phyloP scores from a whole-genome alignment of 441 rosid genomes.

The California macrophylla region DNA sequence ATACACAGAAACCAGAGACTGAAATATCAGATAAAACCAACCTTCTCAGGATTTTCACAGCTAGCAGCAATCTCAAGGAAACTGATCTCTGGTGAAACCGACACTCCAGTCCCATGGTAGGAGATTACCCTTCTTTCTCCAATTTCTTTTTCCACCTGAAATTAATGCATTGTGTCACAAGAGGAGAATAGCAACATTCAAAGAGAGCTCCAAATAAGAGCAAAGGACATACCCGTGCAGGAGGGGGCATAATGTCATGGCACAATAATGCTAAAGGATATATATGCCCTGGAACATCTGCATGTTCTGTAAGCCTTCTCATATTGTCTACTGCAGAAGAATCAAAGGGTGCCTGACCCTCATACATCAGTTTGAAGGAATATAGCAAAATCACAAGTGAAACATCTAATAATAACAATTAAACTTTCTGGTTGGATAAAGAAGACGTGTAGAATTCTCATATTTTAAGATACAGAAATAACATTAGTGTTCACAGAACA shows the following conservation, averaged over 20 bases:
- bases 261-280: slow-evolving; percentile 81
- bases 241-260: slow-evolving; percentile 94
- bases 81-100: slow-evolving; percentile 53
- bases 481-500: neutral
- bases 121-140: slow-evolving; percentile 75
- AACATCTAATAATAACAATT: slow-evolving; percentile 1
- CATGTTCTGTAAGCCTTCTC: slow-evolving; percentile 78
- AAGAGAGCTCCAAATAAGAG: slow-evolving; percentile 10
- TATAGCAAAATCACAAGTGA: slow-evolving; percentile 15
- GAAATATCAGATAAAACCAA: slow-evolving; percentile 22
- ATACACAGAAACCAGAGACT: neutral
- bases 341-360: slow-evolving; percentile 83
- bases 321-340: slow-evolving; percentile 83
- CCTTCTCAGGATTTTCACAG: slow-evolving; percentile 62
- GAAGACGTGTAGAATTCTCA: neutral
- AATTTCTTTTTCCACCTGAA: slow-evolving; percentile 86
- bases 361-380: slow-evolving; percentile 31
- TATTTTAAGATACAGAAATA: neutral
- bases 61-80: slow-evolving; percentile 43
- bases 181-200: slow-evolving; percentile 3
- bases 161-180: slow-evolving; percentile 15
- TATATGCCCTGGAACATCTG: slow-evolving; percentile 71
- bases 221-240: slow-evolving; percentile 41
- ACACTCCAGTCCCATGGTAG: slow-evolving; percentile 62
- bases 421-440: neutral